Base-by-base conservation (phyloP, 164 flowering plant genomes). In the Vitis rupestris region DNA sequence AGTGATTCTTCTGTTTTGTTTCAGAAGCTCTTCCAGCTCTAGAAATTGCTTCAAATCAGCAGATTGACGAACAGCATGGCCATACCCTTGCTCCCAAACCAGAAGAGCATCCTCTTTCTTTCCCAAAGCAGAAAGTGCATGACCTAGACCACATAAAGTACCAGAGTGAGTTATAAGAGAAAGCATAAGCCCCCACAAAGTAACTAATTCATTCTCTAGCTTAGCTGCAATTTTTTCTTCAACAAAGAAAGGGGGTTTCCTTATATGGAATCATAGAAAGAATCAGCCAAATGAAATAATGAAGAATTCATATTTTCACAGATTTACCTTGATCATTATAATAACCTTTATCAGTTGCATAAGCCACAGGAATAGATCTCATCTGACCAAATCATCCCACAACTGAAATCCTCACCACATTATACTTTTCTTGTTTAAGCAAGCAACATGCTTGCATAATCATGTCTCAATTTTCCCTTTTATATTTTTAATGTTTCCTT, bases 11-110 rank as follows among this genome's bases (percentile, higher is more conserved):
- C 16, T 64, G 64, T 66, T 82, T 70, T 75, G 79, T 73, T 86
- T 91, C 64, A 94, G 60, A 65, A 95, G 91, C 75, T 93, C 96
- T 81, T 92, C 94, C 73, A 95, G 76, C 75, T 95, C 99, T 52
- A 95, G 78, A 76, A 95, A 75, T 69, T 84, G 98, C 82, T 85
- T 91, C 76, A 90, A 71, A 83, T 95, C 98, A 9, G 96, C 72
- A 74, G 94, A 80, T 70, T 88, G 92, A 59, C 61, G 70, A 64
- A 89, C 71, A 63, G 96, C 97, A 84, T 65, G 73, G 68, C 82
- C 86, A 75, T 87, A 79, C 3, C 99, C 98, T 79, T 86, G 81
- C 80, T 90, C 87, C 99, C 96, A 95, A 64, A 84, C 86, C 30
- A 73, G 59, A 64, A 90, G 57, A 55, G 96, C 99, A 54, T 92